Percentiles rank a stretch among this genome's conserved stretches.
phyloP scores from a whole-genome alignment of 306 rosid genomes.

The Lathyrus oleraceus region DNA sequence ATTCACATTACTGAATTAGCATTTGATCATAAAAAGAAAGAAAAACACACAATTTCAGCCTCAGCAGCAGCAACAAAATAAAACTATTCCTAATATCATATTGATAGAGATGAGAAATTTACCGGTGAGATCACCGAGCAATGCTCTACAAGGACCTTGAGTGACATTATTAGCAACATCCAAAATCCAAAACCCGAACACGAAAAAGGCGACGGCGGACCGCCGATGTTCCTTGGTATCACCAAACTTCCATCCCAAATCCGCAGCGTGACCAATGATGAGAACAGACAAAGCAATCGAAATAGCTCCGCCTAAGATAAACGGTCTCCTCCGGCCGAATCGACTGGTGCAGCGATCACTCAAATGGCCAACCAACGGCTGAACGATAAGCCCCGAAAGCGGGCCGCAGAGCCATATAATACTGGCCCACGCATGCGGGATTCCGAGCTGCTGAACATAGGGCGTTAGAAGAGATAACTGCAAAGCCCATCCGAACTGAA shows the following conservation, averaged over 20 bases:
- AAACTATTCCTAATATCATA: constrained; percentile 1
- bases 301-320: constrained; percentile 64
- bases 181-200: constrained; percentile 84
- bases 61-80: neutral
- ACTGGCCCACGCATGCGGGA: constrained; percentile 94
- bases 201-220: constrained; percentile 60
- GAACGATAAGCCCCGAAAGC: constrained; percentile 78
- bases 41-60: neutral
- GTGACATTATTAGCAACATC: constrained; percentile 80
- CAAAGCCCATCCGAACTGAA: constrained; percentile 96
- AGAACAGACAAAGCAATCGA: constrained; percentile 56
- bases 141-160: constrained; percentile 87
- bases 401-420: constrained; percentile 93
- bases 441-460: constrained; percentile 92
- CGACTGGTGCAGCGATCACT: constrained; percentile 81
- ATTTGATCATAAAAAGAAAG: too few species aligned
- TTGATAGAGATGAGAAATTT: neutral
- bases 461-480: constrained; percentile 91
- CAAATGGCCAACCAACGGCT: constrained; percentile 82
- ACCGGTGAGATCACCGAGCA: constrained; percentile 95
- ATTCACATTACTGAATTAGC: neutral
- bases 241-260: constrained; percentile 75
- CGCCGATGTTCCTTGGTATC: constrained; percentile 54
- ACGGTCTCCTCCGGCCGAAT: constrained; percentile 88
- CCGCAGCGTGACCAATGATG: constrained; percentile 80